Percentiles rank a stretch among this genome's conserved stretches.
Evolutionary conservation across 2,329 filamentous ascomycete genomes (phyloP).

Genomic region (Fusarium solani-melongenae): DNA sequence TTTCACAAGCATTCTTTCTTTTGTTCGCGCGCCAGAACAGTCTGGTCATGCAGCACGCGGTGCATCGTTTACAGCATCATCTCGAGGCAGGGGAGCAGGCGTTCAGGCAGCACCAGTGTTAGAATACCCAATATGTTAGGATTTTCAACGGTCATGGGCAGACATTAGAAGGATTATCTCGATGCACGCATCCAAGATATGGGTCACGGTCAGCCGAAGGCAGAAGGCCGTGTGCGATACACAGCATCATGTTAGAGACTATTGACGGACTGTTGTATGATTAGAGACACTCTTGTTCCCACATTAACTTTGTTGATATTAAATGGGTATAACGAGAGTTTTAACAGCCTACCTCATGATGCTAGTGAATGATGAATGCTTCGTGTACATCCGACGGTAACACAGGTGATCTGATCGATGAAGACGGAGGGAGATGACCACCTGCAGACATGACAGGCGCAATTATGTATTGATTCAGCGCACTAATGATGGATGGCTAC

Average conservation of each 20-base stretch:
- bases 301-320: constrained; percentile 17
- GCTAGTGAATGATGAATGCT: neutral
- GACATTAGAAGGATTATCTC: constrained; percentile 12
- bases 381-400: neutral
- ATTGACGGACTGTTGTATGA: constrained; percentile 24
- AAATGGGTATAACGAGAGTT: neutral
- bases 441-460: neutral
- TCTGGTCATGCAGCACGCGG: constrained; percentile 10
- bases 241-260: constrained; percentile 26
- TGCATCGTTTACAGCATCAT: constrained; percentile 20
- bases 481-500: neutral
- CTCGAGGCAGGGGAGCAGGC: constrained; percentile 6
- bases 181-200: constrained; percentile 16
- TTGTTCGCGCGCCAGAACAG: neutral
- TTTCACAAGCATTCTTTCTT: constrained; percentile 9
- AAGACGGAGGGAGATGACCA: neutral
- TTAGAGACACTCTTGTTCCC: constrained; percentile 29
- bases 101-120: constrained; percentile 32
- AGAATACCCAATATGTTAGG: constrained; percentile 41
- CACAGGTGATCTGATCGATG: neutral
- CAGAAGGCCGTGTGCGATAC: constrained; percentile 12
- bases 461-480: neutral
- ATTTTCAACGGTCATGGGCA: constrained; percentile 37
- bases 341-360: neutral
- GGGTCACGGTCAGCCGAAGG: constrained; percentile 11